Base-by-base conservation (phyloP, 306 rosid species). In the Carpinus fangiana region DNA sequence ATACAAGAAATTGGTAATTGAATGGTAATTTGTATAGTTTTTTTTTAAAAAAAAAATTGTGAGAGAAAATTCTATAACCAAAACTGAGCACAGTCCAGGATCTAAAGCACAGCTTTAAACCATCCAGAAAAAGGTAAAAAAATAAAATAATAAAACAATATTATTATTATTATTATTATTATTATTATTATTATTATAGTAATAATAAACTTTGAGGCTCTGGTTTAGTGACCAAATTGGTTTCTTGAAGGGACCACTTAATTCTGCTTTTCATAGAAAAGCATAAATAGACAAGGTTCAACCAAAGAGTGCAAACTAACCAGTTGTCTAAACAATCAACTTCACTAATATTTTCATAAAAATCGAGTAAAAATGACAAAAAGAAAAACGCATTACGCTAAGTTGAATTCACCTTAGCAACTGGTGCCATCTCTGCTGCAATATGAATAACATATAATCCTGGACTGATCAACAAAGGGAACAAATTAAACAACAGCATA, bases 371-470 rank as follows among this genome's bases (percentile, higher is more conserved):
- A 43, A 57, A 53, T 47, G 20, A 51, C 13, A 51, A 14, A 59
- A 53, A 84, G 16, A 65, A 43, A 72, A 68, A 28, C 47, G 70
- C 4, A 11, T 68, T 12, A 76, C 36, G 75, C 70, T 62, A 79
- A 70, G 80, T 74, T 48, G 64, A 80, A 71, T 82, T 87, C 74
- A 86, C 99, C 98, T 93, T 95, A 82, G 99, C 99, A 46, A 95
- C 96, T 34, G 99, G 99, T 79, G 99, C 99, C 97, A 95, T 89
- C 97, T 95, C 99, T 75, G 96, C 99, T 54, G 99, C 99, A 80
- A 95, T 85, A 76, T 93, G 99, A 83, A 95, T 28, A 82, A 95
- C 88, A 79, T 90, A 61, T 81, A 95, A 88, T 90, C 94, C 99
- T 82, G 89, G 84, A 87, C 99, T 95, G 82, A 78, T 81, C 74